phyloP scores from a whole-genome alignment of 2,329 filamentous ascomycete genomes.

The Hansfordia pulvinata region DNA sequence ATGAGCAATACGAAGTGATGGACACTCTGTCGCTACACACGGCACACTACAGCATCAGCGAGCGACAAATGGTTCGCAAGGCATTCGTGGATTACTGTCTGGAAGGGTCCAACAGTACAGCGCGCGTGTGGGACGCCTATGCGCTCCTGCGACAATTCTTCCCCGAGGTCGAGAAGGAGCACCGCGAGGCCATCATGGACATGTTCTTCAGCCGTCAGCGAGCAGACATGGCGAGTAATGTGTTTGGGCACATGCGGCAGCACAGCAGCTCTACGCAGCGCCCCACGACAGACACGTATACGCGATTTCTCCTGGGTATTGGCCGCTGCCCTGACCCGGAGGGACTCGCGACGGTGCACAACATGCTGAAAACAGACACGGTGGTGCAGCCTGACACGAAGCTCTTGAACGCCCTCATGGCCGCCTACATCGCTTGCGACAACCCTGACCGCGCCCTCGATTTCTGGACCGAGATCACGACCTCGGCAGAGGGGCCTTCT shows the following conservation, averaged over 20 bases:
- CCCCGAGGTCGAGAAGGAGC: conserved; percentile 48
- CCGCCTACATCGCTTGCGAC: conserved; percentile 64
- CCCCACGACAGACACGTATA: conserved; percentile 63
- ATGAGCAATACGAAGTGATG: conserved; percentile 66
- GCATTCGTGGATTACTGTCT: conserved; percentile 56
- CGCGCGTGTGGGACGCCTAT: conserved; percentile 52
- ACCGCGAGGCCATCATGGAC: conserved; percentile 63
- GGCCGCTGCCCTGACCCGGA: conserved; percentile 45
- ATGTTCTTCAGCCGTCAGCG: conserved; percentile 66
- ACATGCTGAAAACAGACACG: conserved; percentile 90
- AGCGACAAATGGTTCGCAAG: conserved; percentile 53
- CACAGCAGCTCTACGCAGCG: conserved; percentile 48
- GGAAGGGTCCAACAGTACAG: conserved; percentile 46
- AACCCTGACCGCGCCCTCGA: conserved; percentile 54
- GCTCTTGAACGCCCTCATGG: conserved; percentile 75
- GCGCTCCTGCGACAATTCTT: conserved; percentile 52
- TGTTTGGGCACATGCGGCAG: conserved; percentile 91
- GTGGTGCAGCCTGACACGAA: conserved; percentile 62
- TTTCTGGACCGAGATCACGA: conserved; percentile 76
- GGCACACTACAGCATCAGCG: conserved; percentile 53
- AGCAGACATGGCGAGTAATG: conserved; percentile 70
- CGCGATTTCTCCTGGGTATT: conserved; percentile 64
- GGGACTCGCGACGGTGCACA: conserved; percentile 65
- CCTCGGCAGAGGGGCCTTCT: conserved; percentile 72
- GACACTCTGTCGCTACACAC: conserved; percentile 69